Conservation (phyloP, 2,329 filamentous ascomycete genomes). For the Boeremia lycopersici region DNA sequence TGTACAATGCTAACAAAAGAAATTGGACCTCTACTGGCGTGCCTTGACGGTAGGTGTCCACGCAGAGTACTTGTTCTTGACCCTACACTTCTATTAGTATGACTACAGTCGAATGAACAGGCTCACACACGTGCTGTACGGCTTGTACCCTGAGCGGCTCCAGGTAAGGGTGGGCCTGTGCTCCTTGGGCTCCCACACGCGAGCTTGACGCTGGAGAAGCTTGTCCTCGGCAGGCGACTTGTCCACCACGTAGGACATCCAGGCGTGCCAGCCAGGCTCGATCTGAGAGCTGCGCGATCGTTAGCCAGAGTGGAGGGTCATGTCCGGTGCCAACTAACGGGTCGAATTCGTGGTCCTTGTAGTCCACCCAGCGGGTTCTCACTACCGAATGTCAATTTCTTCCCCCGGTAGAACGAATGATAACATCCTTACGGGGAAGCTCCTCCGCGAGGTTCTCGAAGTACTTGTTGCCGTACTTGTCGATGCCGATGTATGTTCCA, state of each 20-base stretch:
- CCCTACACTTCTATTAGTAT: constrained; percentile 40
- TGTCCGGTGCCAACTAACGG: constrained; percentile 58
- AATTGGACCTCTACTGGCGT: constrained; percentile 35
- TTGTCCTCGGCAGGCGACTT: constrained; percentile 80
- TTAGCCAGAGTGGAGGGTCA: constrained; percentile 41
- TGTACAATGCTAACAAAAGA: constrained; percentile 33
- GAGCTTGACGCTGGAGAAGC: constrained; percentile 68
- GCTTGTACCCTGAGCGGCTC: constrained; percentile 81
- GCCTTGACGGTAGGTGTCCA: constrained; percentile 57
- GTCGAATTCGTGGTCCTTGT: constrained; percentile 85
- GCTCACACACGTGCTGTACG: constrained; percentile 87
- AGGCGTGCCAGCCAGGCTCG: constrained; percentile 97
- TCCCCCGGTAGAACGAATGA: neutral
- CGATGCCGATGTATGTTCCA: constrained; percentile 80
- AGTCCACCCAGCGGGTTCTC: constrained; percentile 96
- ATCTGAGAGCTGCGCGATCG: constrained; percentile 69
- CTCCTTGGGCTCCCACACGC: constrained; percentile 76
- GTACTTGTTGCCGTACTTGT: constrained; percentile 96
- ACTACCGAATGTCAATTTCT: constrained; percentile 59
- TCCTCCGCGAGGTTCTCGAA: constrained; percentile 92
- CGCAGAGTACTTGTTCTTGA: constrained; percentile 56
- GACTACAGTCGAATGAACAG: neutral
- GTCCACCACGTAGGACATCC: constrained; percentile 94
- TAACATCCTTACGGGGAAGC: constrained; percentile 73
- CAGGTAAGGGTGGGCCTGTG: constrained; percentile 77